Base-by-base conservation (phyloP, 2,329 filamentous ascomycete species). In the Thelonectria rubi region DNA sequence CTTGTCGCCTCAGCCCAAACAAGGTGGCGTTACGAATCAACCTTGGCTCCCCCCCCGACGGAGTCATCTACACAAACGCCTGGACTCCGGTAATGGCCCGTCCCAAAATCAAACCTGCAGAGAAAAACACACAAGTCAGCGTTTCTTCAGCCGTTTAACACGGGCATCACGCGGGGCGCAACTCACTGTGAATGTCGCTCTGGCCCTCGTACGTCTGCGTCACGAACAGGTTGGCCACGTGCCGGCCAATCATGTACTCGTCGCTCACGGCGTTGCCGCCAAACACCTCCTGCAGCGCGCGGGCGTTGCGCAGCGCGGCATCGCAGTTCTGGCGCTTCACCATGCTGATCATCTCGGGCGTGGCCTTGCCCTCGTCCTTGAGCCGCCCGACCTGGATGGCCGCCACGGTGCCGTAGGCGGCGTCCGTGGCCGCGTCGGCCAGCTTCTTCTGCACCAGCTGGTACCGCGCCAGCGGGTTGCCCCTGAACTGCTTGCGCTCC, bases 311-410 rank as follows among this genome's bases (percentile, higher is more conserved):
- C 71, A 99, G 81, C 15, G 95, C 95, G 54, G 90, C 84, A 78
- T 99, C 95, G 78, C 95, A 99, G 79, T 99, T 99, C 81, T 98
- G 94, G 69, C 95, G 85, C 86, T 99, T 99, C 75, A 98, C 89
- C 92, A 99, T 86, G 76, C 86, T 89, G 72, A 99, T 97, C 94
- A 98, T 98, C 81, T 99, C 95, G 7, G 95, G 94, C 3, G 91
- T 89, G 21, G 86, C 88, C 77, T 93, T 92, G 65, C 94, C 94
- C 75, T 92, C 88, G 71, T 98, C 94, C 85, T 97, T 98, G 60
- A 98, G 86, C 64, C 94, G 84, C 54, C 93, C 94, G 37, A 98
- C 94, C 78, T 99, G 95, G 60, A 92, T 88, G 8, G 92, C 90
- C 7, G 95, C 95, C 56, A 97, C 81, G n/a, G 92, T 91, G 45